Percentiles rank a stretch among this genome's conserved stretches.
Conservation (phyloP, 257 asterid species). For the Lithospermum erythrorhizon region DNA sequence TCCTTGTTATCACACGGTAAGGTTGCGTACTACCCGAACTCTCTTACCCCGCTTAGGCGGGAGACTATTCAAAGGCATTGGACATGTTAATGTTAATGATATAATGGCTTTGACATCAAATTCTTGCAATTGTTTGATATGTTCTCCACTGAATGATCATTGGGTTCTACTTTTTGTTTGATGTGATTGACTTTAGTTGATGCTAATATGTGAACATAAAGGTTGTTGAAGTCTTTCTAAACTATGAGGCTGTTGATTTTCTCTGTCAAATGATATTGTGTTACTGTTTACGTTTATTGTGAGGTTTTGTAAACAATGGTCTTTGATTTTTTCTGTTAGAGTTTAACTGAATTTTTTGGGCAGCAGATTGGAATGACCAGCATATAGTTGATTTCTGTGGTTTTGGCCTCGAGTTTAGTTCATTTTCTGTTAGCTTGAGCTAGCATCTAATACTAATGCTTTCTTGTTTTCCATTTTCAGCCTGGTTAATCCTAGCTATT, state of each 20-base stretch:
- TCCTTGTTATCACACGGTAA: too few relatives aligned
- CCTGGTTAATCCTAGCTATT: background rate
- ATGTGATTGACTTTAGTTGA: background rate
- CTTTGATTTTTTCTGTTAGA: background rate
- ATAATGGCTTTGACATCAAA: background rate
- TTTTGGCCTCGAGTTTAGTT: constrained; percentile 9
- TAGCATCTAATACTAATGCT: background rate
- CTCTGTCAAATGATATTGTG: background rate
- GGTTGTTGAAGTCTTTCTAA: background rate
- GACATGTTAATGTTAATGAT: too few relatives aligned
- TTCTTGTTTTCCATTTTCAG: background rate
- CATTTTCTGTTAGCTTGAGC: background rate
- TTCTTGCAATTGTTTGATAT: background rate
- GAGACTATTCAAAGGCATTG: too few relatives aligned
- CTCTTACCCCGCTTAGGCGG: too few relatives aligned
- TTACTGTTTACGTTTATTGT: too few relatives aligned
- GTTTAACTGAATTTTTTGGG: background rate
- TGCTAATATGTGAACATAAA: background rate
- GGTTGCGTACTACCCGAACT: too few relatives aligned
- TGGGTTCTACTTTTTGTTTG: background rate
- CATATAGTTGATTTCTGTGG: background rate
- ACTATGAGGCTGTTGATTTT: background rate
- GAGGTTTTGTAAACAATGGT: background rate
- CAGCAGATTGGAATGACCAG: background rate
- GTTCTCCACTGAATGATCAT: background rate